Base-by-base conservation (phyloP, 306 rosid genomes). In the Cucurbita argyrosperma region DNA sequence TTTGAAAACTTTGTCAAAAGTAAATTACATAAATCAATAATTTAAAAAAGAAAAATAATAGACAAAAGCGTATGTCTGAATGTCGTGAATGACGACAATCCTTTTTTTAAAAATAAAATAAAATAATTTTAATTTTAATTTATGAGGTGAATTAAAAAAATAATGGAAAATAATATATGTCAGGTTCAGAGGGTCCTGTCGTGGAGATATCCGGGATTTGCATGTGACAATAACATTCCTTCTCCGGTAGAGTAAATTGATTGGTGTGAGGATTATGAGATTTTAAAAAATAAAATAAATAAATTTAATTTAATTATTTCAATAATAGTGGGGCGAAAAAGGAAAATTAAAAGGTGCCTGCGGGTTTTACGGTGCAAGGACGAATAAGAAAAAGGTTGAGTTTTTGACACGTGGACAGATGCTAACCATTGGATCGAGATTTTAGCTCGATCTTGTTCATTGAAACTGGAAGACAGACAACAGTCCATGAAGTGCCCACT, bases 331-430 rank as follows among this genome's bases (percentile, higher is more conserved):
- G 11, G 37, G n/a, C 1, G 5, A 6, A 3, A 2, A 23, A 10
- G 4, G 4, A 26, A 59, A 21, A 16, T 40, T 30, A 57, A 80
- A 85, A 82, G 76, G 90, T 76, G 60, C 80, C n/a, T 83, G 87
- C 97, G 97, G 96, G 92, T 87, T 89, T 87, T 83, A 81, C 90
- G 97, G 92, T 85, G 83, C 19, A 78, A 87, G 88, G 88, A 88
- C 90, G 90, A 87, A 76, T 83, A 84, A 82, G 84, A 77, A 82
- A 88, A 88, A 87, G 92, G 92, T 86, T 51, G 80, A 71, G 65
- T 46, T 54, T 6, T 18, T 23, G 50, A 55, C 76, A 73, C 76
- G 76, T 73, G 76, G 76, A 1, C 9, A 19, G 61, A 7, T 73
- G 50, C 13, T 11, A 43, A 38, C 76, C 76, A 45, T 73, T 54